Conservation (phyloP, 169 alveolate species). For the Plasmodium fragile region DNA sequence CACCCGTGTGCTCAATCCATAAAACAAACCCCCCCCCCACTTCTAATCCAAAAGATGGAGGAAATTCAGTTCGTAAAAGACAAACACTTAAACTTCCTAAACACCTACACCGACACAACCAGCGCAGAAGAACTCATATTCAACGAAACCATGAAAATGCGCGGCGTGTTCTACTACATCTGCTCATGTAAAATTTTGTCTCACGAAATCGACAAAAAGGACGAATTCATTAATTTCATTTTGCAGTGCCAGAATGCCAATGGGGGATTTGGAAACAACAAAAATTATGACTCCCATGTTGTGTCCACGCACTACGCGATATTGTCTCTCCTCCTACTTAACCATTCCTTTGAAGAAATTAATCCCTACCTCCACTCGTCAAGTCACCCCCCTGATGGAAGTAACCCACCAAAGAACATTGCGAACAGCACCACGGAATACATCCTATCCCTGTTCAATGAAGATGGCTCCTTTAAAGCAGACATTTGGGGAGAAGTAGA, state of each 20-base stretch:
- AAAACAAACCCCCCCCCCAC: neutral
- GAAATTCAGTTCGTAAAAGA: conserved; percentile 56
- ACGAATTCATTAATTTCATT: conserved; percentile 64
- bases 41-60: neutral
- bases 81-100: conserved; percentile 69
- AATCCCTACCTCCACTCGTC: neutral
- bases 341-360: conserved; percentile 21
- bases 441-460: conserved; percentile 81
- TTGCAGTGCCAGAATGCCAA: conserved; percentile 78
- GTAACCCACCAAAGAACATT: neutral
- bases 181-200: conserved; percentile 80
- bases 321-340: conserved; percentile 37
- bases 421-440: conserved; percentile 19
- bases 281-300: conserved; percentile 81
- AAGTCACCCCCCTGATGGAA: neutral
- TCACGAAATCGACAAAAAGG: conserved; percentile 76
- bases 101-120: conserved; percentile 62
- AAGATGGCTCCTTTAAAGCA: conserved; percentile 95
- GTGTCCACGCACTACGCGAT: conserved; percentile 84
- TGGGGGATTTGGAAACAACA: conserved; percentile 85
- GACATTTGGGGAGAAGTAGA: conserved; percentile 96
- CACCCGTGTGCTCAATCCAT: neutral
- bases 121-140: conserved; percentile 82
- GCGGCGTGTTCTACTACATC: conserved; percentile 83
- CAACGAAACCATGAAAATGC: conserved; percentile 83